These are phyloP conservation scores for Fonsecaea multimorphosa DNA, from an alignment of 2,329 filamentous ascomycete species.

Conservation along the genomic window DNA sequence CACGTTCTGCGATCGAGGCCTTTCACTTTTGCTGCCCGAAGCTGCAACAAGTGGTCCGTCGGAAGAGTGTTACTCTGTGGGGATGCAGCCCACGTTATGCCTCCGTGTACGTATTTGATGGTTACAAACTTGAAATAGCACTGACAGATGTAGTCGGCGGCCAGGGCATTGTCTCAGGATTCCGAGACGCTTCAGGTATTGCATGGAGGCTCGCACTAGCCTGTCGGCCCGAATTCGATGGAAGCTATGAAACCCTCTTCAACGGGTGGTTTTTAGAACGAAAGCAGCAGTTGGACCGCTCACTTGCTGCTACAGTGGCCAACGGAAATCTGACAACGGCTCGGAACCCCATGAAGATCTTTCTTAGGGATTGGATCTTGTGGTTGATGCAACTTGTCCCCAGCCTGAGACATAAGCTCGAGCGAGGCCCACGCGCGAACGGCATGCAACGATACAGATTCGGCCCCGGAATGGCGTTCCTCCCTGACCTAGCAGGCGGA, in stretches of 20 bases:
- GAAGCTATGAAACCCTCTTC: slow-evolving; percentile 40
- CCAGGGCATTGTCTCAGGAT: slow-evolving; percentile 51
- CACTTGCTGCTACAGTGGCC: slow-evolving; percentile 44
- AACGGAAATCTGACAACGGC: slow-evolving; percentile 46
- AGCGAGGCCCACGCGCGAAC: slow-evolving; percentile 42
- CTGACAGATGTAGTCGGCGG: slow-evolving; percentile 45
- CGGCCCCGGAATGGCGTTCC: slow-evolving; percentile 43
- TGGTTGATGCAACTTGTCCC: slow-evolving; percentile 45
- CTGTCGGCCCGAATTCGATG: slow-evolving; percentile 30
- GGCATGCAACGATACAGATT: slow-evolving; percentile 43
- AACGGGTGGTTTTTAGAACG: slow-evolving; percentile 45
- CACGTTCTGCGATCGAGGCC: slow-evolving; percentile 54
- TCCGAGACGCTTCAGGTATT: slow-evolving; percentile 47
- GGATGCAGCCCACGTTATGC: slow-evolving; percentile 61
- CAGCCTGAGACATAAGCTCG: slow-evolving; percentile 40
- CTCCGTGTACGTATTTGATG: slow-evolving; percentile 48
- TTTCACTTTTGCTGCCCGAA: slow-evolving; percentile 54
- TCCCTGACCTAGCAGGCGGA: slow-evolving; percentile 43
- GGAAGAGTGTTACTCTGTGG: slow-evolving; percentile 54
- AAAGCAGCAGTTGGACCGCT: slow-evolving; percentile 47
- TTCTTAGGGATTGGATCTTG: slow-evolving; percentile 43
- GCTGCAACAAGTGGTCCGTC: slow-evolving; percentile 56
- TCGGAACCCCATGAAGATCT: slow-evolving; percentile 40
- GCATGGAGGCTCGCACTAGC: slow-evolving; percentile 48
- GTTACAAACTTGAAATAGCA: neutral